Percentiles rank a stretch among this genome's conserved stretches.
Evolutionary conservation across 176 grass and related monocot genomes (phyloP).

Genomic region (Aegilops tauschii): DNA sequence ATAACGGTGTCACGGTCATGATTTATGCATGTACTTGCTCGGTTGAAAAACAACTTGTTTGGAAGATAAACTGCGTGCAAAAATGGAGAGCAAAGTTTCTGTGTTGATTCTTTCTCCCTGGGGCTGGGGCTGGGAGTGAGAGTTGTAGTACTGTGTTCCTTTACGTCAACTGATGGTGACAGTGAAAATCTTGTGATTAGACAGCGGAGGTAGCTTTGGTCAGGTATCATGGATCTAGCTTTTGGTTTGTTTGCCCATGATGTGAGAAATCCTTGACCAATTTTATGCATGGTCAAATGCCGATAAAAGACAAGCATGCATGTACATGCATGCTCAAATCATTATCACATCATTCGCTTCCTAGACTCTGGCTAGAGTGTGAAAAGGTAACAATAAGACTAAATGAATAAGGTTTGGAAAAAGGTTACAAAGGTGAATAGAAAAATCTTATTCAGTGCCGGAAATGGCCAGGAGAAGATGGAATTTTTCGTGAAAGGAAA

Average conservation of each 20-base stretch:
- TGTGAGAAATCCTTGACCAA: conserved; percentile 38
- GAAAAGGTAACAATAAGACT: neutral
- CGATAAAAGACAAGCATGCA: conserved; percentile 9
- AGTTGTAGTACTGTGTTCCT: neutral
- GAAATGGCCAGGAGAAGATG: neutral
- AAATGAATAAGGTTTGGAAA: neutral
- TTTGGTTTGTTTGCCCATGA: conserved; percentile 45
- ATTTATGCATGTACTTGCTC: neutral
- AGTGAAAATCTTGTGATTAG: conserved; percentile 36
- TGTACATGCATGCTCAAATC: conserved; percentile 22
- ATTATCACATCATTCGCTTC: conserved; percentile 11
- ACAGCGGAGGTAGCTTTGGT: conserved; percentile 43
- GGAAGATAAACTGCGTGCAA: no score
- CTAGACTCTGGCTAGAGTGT: neutral
- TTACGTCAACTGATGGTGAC: neutral
- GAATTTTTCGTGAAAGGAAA: neutral
- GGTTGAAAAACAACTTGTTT: no score
- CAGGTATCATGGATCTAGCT: conserved; percentile 51
- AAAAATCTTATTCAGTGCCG: neutral
- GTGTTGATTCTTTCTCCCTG: neutral
- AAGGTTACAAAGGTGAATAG: neutral
- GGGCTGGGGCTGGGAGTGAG: neutral
- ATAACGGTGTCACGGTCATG: neutral
- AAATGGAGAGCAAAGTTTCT: neutral
- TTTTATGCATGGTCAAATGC: conserved; percentile 29